Conservation (phyloP, 495 filamentous ascomycete species). For the Aspergillus asperescens region DNA sequence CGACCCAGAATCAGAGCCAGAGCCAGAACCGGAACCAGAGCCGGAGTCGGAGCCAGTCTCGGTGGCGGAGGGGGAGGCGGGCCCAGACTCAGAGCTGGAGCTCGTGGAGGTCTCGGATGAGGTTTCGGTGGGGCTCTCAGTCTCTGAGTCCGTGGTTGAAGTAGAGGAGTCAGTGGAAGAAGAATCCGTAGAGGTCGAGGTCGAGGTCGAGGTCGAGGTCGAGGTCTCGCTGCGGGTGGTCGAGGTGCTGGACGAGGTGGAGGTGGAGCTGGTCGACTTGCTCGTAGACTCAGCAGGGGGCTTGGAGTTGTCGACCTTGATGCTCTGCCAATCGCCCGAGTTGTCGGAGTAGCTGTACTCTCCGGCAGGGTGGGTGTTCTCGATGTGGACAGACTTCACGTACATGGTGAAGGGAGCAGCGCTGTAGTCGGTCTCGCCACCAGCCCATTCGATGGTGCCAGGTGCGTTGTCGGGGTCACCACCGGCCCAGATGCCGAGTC, state of each 20-base stretch:
- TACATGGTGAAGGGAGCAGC: slow-evolving; percentile 66
- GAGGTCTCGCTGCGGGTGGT: not conserved
- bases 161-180: not conserved
- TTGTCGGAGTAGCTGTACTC: slow-evolving; percentile 37
- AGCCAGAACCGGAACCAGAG: slow-evolving; percentile 12
- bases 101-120: slow-evolving; percentile 1
- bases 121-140: not conserved
- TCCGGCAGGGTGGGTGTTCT: slow-evolving; percentile 32
- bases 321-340: slow-evolving; percentile 32
- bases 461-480: slow-evolving; percentile 63
- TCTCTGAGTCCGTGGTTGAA: not conserved
- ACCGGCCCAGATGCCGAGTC: slow-evolving; percentile 77
- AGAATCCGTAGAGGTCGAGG: slow-evolving; percentile 4
- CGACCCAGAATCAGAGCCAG: slow-evolving; percentile 18
- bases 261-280: slow-evolving; percentile 6
- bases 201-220: slow-evolving; percentile 4
- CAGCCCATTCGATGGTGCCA: slow-evolving; percentile 63
- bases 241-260: slow-evolving; percentile 9
- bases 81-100: slow-evolving; percentile 6
- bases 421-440: slow-evolving; percentile 62
- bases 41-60: slow-evolving; percentile 7
- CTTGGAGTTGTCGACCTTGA: slow-evolving; percentile 22
- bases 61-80: not conserved
- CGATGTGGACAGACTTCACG: slow-evolving; percentile 46
- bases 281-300: slow-evolving; percentile 6